Evolutionary conservation across 805 yeast genomes (phyloP).

Genomic region (Starmera amethionina): DNA sequence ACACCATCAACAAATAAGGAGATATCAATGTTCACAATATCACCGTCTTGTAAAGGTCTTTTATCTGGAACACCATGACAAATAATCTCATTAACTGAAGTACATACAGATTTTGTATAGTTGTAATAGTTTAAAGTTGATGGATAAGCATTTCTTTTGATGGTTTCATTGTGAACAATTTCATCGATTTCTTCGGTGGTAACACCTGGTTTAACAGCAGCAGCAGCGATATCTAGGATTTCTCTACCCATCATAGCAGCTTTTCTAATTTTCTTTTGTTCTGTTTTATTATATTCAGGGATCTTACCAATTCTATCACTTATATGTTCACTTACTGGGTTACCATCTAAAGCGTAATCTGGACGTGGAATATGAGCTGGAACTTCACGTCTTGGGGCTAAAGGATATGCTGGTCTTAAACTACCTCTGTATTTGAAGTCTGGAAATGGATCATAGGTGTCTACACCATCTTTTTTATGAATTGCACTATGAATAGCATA

Average conservation of each 20-base stretch:
- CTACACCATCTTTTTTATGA: constrained; percentile 56
- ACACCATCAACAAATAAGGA: constrained; percentile 77
- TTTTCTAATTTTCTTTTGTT: constrained; percentile 62
- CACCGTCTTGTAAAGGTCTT: constrained; percentile 83
- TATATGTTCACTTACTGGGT: constrained; percentile 68
- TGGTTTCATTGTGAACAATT: constrained; percentile 78
- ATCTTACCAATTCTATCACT: constrained; percentile 63
- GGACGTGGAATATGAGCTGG: constrained; percentile 68
- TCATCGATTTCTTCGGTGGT: constrained; percentile 90
- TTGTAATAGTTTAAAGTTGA: constrained; percentile 91
- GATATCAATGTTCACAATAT: constrained; percentile 85
- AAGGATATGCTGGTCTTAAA: constrained; percentile 72
- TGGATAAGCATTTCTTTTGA: constrained; percentile 86
- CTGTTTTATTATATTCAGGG: constrained; percentile 52
- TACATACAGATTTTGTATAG: constrained; percentile 87
- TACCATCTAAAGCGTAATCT: constrained; percentile 76
- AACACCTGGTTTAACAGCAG: constrained; percentile 73
- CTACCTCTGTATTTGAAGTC: constrained; percentile 64
- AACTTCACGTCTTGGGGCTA: constrained; percentile 58
- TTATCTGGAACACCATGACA: constrained; percentile 98
- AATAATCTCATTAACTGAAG: constrained; percentile 88
- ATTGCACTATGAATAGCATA: constrained; percentile 68
- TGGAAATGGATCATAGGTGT: constrained; percentile 80
- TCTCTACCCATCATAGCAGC: constrained; percentile 78
- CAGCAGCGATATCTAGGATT: constrained; percentile 82